These are phyloP conservation scores for Grammothele lineata DNA, from an alignment of 768 basidiomycete genomes.

Conservation along the genomic window DNA sequence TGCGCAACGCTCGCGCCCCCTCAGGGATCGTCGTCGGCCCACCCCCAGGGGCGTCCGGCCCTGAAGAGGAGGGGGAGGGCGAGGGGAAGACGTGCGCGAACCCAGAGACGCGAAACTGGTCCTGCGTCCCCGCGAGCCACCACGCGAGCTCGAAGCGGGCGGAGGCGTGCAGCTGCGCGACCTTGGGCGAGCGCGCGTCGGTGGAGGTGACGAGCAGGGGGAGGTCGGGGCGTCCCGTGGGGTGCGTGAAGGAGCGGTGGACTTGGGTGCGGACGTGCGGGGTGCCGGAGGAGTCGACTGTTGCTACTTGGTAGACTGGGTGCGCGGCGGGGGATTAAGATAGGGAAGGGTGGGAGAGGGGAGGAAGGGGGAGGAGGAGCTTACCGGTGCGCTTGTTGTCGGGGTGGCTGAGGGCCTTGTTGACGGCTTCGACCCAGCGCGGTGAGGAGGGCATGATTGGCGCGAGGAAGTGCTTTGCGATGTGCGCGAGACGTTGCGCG, in stretches of 20 bases:
- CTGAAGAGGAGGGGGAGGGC: slow-evolving; percentile 31
- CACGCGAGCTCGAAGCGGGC: slow-evolving; percentile 60
- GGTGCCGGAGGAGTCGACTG: slow-evolving; percentile 38
- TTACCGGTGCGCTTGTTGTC: slow-evolving; percentile 18
- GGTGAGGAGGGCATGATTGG: slow-evolving; percentile 18
- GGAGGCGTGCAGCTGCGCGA: slow-evolving; percentile 47
- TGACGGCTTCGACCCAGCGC: slow-evolving; percentile 25
- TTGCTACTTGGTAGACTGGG: slow-evolving; percentile 59
- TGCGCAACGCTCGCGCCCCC: slow-evolving; percentile 7
- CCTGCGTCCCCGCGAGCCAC: slow-evolving; percentile 64
- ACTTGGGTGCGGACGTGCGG: slow-evolving; percentile 66
- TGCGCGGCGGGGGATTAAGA: neutral
- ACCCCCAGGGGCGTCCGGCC: slow-evolving; percentile 3
- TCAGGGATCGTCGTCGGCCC: slow-evolving; percentile 14
- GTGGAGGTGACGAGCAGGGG: slow-evolving; percentile 68
- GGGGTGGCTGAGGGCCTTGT: slow-evolving; percentile 20
- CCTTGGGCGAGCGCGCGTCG: slow-evolving; percentile 70
- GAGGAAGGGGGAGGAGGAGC: no score
- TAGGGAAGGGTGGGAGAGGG: neutral
- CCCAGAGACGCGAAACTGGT: slow-evolving; percentile 74
- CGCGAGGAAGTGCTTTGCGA: no score
- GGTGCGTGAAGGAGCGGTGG: slow-evolving; percentile 54
- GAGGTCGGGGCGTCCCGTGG: slow-evolving; percentile 36
- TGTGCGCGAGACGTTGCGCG: no score
- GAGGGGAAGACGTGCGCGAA: slow-evolving; percentile 51